phyloP scores from a whole-genome alignment of 495 filamentous ascomycete species.

The Aspergillus biplanus region DNA sequence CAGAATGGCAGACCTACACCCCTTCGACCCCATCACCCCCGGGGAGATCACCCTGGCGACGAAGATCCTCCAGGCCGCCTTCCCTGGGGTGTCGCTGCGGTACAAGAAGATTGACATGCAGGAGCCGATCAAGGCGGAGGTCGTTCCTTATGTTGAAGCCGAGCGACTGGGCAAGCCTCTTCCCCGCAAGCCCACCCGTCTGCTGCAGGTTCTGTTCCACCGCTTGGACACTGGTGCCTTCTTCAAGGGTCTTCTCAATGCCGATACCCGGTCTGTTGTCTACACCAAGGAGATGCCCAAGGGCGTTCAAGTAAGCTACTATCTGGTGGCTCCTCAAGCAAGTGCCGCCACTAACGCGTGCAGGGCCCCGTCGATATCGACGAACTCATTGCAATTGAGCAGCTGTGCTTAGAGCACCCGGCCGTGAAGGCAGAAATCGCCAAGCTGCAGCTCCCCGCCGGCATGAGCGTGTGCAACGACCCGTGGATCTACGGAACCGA shows the following conservation, averaged over 20 bases:
- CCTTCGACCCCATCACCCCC: conserved; percentile 47
- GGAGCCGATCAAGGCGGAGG: conserved; percentile 44
- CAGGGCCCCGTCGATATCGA: conserved; percentile 45
- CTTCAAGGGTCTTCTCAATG: conserved; percentile 43
- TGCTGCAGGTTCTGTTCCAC: conserved; percentile 47
- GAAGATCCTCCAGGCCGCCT: conserved; percentile 40
- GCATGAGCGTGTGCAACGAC: conserved; percentile 46
- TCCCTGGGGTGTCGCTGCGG: conserved; percentile 37
- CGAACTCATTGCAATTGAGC: conserved; percentile 47
- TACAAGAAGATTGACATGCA: conserved; percentile 48
- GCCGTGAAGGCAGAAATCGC: conserved; percentile 49
- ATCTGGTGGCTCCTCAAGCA: neutral
- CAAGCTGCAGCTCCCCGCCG: conserved; percentile 44
- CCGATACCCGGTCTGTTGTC: conserved; percentile 34
- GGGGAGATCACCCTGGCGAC: conserved; percentile 44
- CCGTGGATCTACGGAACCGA: conserved; percentile 53
- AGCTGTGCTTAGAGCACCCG: conserved; percentile 41
- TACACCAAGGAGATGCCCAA: conserved; percentile 45
- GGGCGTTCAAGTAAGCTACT: conserved; percentile 37
- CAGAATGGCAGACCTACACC: conserved; percentile 30
- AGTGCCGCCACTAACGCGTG: neutral
- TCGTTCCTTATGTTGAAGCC: conserved; percentile 43
- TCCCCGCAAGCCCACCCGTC: conserved; percentile 36
- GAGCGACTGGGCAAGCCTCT: conserved; percentile 40
- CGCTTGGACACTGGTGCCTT: conserved; percentile 44